Percentiles rank a stretch among this genome's conserved stretches.
Conservation (phyloP, 176 grass and related monocot species). For the Bromus sterilis region DNA sequence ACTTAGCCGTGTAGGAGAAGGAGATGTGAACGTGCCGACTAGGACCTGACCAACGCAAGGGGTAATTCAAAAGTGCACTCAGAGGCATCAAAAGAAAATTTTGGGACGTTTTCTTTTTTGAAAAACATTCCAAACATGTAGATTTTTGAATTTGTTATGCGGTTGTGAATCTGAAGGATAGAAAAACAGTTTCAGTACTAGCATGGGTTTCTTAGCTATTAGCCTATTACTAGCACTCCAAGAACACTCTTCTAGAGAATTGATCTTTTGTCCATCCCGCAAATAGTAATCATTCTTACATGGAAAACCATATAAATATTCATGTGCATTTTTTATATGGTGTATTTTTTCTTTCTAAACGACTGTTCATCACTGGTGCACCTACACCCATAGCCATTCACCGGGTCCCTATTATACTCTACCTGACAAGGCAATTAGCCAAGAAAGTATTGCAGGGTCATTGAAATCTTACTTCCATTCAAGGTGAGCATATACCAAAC, state of each 20-base stretch:
- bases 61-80: background rate
- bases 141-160: background rate
- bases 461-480: conserved; percentile 9
- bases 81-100: background rate
- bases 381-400: no score
- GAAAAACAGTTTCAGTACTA: background rate
- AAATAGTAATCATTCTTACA: background rate
- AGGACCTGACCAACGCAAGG: conserved; percentile 16
- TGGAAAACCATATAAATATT: background rate
- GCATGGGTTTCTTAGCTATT: no score
- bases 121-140: background rate
- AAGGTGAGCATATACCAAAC: background rate
- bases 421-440: background rate
- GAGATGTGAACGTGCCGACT: conserved; percentile 27
- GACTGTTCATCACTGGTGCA: no score
- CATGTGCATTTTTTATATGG: background rate
- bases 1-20: conserved; percentile 31
- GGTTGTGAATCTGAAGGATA: background rate
- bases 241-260: background rate
- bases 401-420: background rate
- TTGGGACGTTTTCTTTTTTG: background rate
- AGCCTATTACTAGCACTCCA: no score
- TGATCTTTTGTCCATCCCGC: background rate
- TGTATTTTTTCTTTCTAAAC: no score
- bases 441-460: background rate